phyloP scores from a whole-genome alignment of 495 filamentous ascomycete genomes.

The Penicillium malachiteum region DNA sequence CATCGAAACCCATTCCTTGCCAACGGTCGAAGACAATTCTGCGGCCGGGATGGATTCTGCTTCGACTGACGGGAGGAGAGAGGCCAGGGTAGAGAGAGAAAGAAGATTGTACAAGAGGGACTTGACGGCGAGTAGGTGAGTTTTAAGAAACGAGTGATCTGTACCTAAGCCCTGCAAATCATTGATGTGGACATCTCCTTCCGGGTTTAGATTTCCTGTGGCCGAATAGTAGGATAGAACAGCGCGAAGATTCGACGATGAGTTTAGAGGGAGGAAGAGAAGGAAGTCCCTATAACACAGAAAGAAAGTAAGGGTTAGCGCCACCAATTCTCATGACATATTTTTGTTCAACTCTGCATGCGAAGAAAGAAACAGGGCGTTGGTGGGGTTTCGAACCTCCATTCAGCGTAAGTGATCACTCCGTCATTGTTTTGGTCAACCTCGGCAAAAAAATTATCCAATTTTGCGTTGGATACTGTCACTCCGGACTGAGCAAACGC shows the following conservation, averaged over 20 bases:
- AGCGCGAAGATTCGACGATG: constrained; percentile 67
- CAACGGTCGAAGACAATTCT: constrained; percentile 26
- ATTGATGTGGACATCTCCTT: constrained; percentile 93
- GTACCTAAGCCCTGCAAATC: constrained; percentile 95
- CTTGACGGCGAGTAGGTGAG: constrained; percentile 37
- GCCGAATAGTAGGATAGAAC: constrained; percentile 91
- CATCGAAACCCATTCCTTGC: constrained; percentile 30
- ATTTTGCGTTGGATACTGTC: constrained; percentile 68
- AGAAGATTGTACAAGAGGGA: constrained; percentile 42
- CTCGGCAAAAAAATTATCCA: constrained; percentile 83
- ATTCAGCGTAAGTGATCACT: constrained; percentile 87
- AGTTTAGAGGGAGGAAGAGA: constrained; percentile 81
- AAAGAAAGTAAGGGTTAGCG: constrained; percentile 5
- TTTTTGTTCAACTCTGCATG: no score
- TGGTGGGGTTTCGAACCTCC: constrained; percentile 67
- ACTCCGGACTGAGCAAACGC: constrained; percentile 81
- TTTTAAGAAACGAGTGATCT: constrained; percentile 67
- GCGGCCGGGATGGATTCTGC: constrained; percentile 32
- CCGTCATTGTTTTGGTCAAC: constrained; percentile 90
- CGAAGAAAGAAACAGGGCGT: background rate
- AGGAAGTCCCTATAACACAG: constrained; percentile 73
- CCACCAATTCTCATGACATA: no score
- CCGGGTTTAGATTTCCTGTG: constrained; percentile 83
- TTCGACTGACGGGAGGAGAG: constrained; percentile 39
- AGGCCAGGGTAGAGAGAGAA: constrained; percentile 38